Percentiles rank a stretch among this genome's conserved stretches.
These are phyloP conservation scores for Setaria viridis DNA, from an alignment of 202 grass and related monocot species.

Conservation along the genomic window DNA sequence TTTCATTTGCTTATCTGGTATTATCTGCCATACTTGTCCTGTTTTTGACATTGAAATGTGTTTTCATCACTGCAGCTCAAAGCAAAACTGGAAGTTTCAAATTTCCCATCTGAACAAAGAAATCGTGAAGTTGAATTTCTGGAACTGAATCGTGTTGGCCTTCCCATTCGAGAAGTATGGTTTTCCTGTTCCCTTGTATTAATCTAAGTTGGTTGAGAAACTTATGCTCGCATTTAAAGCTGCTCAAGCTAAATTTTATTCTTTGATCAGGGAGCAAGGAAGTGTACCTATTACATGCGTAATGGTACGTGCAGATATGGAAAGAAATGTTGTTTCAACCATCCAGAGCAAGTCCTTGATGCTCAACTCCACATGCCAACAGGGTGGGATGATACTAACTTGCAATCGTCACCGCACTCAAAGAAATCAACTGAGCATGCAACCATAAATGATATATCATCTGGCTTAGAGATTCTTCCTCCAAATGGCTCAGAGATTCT, in stretches of 20 bases:
- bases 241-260: constrained; percentile 13
- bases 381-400: constrained; percentile 50
- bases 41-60: constrained; percentile 20
- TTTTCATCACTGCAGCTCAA: constrained; percentile 37
- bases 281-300: constrained; percentile 52
- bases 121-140: constrained; percentile 45
- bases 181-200: constrained; percentile 19
- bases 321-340: constrained; percentile 56
- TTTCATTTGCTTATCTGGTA: not conserved
- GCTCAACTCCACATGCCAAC: constrained; percentile 39
- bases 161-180: constrained; percentile 55
- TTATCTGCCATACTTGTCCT: not conserved
- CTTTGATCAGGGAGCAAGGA: constrained; percentile 49
- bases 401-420: constrained; percentile 24
- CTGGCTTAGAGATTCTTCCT: constrained; percentile 34
- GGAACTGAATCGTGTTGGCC: constrained; percentile 51
- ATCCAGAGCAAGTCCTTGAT: constrained; percentile 57
- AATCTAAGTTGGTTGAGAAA: constrained; percentile 25
- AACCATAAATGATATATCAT: constrained; percentile 29
- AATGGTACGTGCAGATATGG: constrained; percentile 58
- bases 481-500: constrained; percentile 33
- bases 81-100: constrained; percentile 34
- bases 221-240: constrained; percentile 24
- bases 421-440: constrained; percentile 34
- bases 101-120: constrained; percentile 44